Conservation (phyloP, 1,284 basidiomycete genomes). For the Butyriboletus appendiculatus region DNA sequence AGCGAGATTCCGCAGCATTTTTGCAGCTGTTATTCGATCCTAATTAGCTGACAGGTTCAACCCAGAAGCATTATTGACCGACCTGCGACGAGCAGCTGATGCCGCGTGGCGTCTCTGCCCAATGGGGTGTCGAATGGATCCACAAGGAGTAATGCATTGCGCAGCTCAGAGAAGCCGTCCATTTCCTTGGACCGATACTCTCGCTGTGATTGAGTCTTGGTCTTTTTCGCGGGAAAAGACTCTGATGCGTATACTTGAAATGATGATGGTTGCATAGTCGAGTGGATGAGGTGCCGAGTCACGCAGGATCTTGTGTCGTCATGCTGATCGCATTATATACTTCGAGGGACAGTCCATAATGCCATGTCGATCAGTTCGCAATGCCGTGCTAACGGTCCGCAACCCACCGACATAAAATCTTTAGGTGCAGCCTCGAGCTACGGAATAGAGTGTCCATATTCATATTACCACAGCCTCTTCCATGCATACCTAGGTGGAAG, state of each 20-base stretch:
- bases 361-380: background rate
- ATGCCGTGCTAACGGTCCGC: background rate
- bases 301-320: background rate
- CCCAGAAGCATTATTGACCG: background rate
- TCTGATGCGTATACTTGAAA: background rate
- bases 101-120: conserved; percentile 32
- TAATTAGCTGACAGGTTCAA: conserved; percentile 4
- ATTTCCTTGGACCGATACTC: conserved; percentile 35
- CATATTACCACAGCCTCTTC: conserved; percentile 7
- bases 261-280: conserved; percentile 13
- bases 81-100: conserved; percentile 32
- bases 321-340: conserved; percentile 14
- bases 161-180: conserved; percentile 34
- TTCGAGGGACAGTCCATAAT: background rate
- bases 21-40: conserved; percentile 18
- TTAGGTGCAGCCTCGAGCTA: background rate
- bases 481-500: no score
- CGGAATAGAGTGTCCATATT: background rate
- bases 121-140: conserved; percentile 27
- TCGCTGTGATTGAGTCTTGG: conserved; percentile 31
- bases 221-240: conserved; percentile 17
- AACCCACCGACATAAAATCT: background rate
- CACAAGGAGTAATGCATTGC: conserved; percentile 26
- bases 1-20: conserved; percentile 26
- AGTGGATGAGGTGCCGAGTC: conserved; percentile 6